phyloP scores from a whole-genome alignment of 2,329 filamentous ascomycete genomes.

The Epichloe gansuensis region DNA sequence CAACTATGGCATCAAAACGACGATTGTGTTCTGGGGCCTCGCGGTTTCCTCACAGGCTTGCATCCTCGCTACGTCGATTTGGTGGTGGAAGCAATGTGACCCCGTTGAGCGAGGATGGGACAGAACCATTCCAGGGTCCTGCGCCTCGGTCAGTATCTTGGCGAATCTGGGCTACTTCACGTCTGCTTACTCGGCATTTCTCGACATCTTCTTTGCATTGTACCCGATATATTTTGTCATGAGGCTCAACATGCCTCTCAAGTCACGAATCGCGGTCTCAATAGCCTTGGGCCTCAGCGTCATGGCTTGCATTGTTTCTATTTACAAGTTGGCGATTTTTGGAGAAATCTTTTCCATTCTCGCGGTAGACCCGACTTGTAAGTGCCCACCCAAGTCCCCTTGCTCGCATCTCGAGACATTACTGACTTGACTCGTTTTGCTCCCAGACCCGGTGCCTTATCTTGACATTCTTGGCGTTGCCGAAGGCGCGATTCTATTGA shows the following conservation, averaged over 20 bases:
- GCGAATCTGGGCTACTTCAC: conserved; percentile 15
- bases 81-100: conserved; percentile 16
- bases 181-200: conserved; percentile 15
- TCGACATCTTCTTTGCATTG: conserved; percentile 16
- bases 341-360: conserved; percentile 12
- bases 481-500: conserved; percentile 14
- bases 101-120: conserved; percentile 15
- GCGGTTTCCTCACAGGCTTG: conserved; percentile 13
- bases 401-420: background rate
- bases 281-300: conserved; percentile 13
- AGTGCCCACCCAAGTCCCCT: background rate
- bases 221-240: conserved; percentile 16
- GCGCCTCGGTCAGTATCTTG: conserved; percentile 11
- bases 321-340: conserved; percentile 17
- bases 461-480: conserved; percentile 15
- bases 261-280: conserved; percentile 12
- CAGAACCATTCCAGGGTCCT: conserved; percentile 10
- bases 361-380: conserved; percentile 13
- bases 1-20: conserved; percentile 14
- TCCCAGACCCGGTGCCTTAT: conserved; percentile 11
- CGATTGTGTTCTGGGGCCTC: conserved; percentile 13
- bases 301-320: conserved; percentile 13
- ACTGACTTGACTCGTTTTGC: background rate
- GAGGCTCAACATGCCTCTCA: conserved; percentile 16
- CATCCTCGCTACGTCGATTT: conserved; percentile 14